Evolutionary conservation across 768 basidiomycete genomes (phyloP), one percentile per base, ranked within the genome.

Genomic region (Suillus variegatus): DNA sequence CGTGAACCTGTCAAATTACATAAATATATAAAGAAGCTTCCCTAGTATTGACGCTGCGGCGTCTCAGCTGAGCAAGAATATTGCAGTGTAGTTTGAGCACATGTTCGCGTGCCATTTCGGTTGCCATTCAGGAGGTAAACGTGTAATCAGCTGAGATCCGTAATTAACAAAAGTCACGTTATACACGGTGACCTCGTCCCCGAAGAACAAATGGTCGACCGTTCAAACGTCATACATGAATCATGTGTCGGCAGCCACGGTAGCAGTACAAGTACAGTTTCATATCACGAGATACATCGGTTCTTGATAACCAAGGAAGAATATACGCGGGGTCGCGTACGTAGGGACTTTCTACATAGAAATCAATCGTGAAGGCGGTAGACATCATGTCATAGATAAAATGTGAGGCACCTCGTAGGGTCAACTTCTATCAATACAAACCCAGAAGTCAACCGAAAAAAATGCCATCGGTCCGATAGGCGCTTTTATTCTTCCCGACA

Each of bases 331-430:
- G 9, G 6, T 20, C 20, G 10, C 20, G 9, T 28, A 51, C 18
- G 18, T 13, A 36, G 1, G 20, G 54, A 20, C 32, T 12, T 35
- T 20, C 28, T 20, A 54, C 32, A 6, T 32, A 32, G 9, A 32
- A 54, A 35, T 35, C 32, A 16, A 55, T 35, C 8, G 9, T 18
- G 18, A 35, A 20, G 32, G 35, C 13, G 6, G 12, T 13, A 7
- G 20, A 3, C 5, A 60, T 5, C 25, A 62, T 28, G 8, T 28
- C 13, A 62, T 55, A 36, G 6, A n/a, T 62, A 58, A 46, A 58
- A 41, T 87, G 81, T 88, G 62, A 79, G 84, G 77, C 85, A 85
- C 79, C 85, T 87, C 86, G 86, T 88, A 88, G 86, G 86, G 86
- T 80, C 82, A 70, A 74, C 72, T 69, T 75, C 72, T 74, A 79